Evolutionary conservation across 305 asterid species (phyloP).

Genomic region (Lippia alba): DNA sequence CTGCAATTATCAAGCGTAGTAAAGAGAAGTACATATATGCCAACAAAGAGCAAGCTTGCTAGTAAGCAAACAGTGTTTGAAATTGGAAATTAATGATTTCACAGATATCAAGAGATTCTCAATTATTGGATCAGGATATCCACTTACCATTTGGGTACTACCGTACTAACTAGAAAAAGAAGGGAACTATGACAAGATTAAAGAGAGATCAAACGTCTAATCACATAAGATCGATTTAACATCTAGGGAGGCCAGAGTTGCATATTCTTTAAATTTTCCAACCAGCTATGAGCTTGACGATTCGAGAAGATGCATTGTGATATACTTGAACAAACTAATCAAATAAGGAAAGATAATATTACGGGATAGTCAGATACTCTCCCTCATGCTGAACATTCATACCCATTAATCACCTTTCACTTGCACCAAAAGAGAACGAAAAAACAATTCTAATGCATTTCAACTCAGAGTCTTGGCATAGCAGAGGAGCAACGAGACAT

Average conservation of each 20-base stretch:
- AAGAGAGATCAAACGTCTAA: slow-evolving; percentile 17
- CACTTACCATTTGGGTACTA: not conserved
- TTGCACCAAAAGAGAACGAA: too few species aligned
- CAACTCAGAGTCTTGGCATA: too few species aligned
- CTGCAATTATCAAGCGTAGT: slow-evolving; percentile 2
- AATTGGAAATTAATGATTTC: slow-evolving; percentile 20
- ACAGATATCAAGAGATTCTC: not conserved
- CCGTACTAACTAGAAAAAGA: not conserved
- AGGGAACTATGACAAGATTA: slow-evolving; percentile 22
- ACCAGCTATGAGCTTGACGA: not conserved
- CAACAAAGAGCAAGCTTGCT: not conserved
- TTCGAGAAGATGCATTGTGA: not conserved
- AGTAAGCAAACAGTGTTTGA: not conserved
- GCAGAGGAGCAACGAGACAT: too few species aligned
- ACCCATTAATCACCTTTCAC: too few species aligned
- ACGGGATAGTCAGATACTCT: too few species aligned
- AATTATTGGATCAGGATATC: slow-evolving; percentile 18
- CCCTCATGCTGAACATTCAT: too few species aligned
- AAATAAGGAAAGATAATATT: too few species aligned
- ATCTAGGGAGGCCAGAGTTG: not conserved
- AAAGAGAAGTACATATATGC: not conserved
- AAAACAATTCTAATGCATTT: too few species aligned
- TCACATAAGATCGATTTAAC: not conserved
- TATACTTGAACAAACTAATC: too few species aligned
- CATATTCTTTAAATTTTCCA: slow-evolving; percentile 6